A percentile compares a stretch with the other conserved stretches of the same genome.
Evolutionary conservation across 2,329 filamentous ascomycete genomes (phyloP).

Genomic region (Tolypocladium tundrense): DNA sequence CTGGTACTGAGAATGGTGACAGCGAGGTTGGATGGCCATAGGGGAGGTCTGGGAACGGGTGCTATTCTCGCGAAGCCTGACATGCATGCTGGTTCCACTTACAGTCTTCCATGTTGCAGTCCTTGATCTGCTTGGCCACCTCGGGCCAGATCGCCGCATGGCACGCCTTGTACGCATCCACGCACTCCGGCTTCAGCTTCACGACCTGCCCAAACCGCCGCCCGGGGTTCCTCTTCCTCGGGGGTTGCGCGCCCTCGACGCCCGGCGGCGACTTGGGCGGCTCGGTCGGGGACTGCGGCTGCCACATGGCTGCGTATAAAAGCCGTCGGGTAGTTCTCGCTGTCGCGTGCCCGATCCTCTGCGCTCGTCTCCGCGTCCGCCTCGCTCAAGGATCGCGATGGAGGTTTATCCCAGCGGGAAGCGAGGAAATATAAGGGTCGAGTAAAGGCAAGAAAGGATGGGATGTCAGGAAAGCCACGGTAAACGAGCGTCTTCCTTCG

Average conservation of each 20-base stretch:
- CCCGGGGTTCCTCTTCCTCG: constrained; percentile 27
- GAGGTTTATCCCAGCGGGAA: not conserved
- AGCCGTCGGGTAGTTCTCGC: not conserved
- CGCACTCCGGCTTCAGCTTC: constrained; percentile 55
- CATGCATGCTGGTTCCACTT: constrained; percentile 13
- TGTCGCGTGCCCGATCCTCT: not conserved
- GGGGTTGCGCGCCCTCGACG: not conserved
- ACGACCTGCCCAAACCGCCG: constrained; percentile 62
- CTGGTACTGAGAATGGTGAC: not conserved
- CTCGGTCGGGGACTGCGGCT: constrained; percentile 10
- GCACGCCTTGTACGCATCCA: constrained; percentile 62
- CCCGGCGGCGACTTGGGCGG: constrained; percentile 3
- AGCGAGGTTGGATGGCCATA: not conserved
- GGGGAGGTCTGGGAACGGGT: not conserved
- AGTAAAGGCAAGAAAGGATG: not conserved
- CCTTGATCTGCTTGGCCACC: constrained; percentile 64
- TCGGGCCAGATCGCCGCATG: constrained; percentile 70
- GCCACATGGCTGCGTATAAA: constrained; percentile 10
- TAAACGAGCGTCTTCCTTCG: not conserved
- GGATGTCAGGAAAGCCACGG: not conserved
- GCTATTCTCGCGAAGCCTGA: not conserved
- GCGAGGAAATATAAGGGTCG: not conserved
- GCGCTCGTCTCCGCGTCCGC: not conserved
- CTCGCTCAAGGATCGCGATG: not conserved
- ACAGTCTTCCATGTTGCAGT: constrained; percentile 68